A percentile compares a stretch with the other conserved stretches of the same genome.
phyloP scores from a whole-genome alignment of 2,329 filamentous ascomycete genomes.

The Xylariaceae sp. region DNA sequence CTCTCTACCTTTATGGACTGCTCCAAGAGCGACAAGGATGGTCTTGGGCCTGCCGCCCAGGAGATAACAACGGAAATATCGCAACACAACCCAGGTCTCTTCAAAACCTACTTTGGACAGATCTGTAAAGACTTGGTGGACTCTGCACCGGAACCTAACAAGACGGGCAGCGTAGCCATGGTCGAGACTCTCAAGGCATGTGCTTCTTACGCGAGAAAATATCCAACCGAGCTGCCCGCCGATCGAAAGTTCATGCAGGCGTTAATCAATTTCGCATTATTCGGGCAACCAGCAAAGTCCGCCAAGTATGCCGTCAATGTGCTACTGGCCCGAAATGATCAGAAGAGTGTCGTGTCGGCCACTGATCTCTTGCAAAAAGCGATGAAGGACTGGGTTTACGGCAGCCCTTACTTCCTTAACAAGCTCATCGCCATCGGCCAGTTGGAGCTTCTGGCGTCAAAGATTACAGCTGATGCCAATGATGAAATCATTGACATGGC shows the following conservation, averaged over 20 bases:
- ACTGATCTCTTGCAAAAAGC: constrained; percentile 76
- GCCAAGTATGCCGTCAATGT: constrained; percentile 94
- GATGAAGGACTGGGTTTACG: constrained; percentile 68
- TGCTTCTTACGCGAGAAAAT: constrained; percentile 81
- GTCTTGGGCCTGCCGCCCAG: constrained; percentile 72
- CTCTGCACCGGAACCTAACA: constrained; percentile 66
- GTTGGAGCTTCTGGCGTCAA: constrained; percentile 68
- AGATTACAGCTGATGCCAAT: constrained; percentile 65
- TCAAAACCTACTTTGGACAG: constrained; percentile 88
- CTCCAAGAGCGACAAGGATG: constrained; percentile 76
- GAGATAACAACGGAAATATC: constrained; percentile 91
- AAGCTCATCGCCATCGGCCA: constrained; percentile 68
- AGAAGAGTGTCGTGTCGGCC: constrained; percentile 75
- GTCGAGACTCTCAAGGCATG: constrained; percentile 92
- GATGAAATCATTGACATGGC: constrained; percentile 76
- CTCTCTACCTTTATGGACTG: constrained; percentile 84
- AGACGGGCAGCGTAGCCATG: constrained; percentile 64
- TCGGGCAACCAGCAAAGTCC: constrained; percentile 72
- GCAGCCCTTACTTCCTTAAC: constrained; percentile 66
- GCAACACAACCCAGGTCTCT: constrained; percentile 77
- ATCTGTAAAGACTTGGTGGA: constrained; percentile 81
- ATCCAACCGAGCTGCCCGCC: constrained; percentile 74
- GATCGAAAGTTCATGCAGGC: constrained; percentile 77
- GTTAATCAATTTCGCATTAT: constrained; percentile 75
- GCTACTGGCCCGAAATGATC: constrained; percentile 66